These are phyloP conservation scores for Metarhizium album DNA, from an alignment of 2,329 filamentous ascomycete species.

Conservation along the genomic window DNA sequence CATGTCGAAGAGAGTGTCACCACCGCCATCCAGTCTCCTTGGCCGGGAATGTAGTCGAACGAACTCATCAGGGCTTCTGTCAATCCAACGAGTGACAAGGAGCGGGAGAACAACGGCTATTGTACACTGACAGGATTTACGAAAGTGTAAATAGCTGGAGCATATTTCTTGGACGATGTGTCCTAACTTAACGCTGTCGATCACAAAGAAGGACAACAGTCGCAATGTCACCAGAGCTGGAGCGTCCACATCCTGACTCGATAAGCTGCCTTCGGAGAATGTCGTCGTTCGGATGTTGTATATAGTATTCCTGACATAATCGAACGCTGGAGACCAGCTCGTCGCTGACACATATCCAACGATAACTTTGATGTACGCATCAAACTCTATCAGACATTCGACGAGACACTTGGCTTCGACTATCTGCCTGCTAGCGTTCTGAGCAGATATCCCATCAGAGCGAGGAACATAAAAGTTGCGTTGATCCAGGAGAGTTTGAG, in stretches of 20 bases:
- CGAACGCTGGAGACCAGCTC: conserved; percentile 50
- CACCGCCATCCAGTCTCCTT: conserved; percentile 51
- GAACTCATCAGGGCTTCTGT: conserved; percentile 54
- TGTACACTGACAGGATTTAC: conserved; percentile 52
- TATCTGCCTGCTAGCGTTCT: conserved; percentile 10
- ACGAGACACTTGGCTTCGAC: conserved; percentile 17
- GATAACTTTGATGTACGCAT: conserved; percentile 43
- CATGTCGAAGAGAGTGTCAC: conserved; percentile 62
- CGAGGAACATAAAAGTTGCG: conserved; percentile 26
- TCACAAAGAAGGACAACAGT: conserved; percentile 53
- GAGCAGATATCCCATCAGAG: conserved; percentile 9
- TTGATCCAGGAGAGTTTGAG: conserved; percentile 47
- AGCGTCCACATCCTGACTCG: conserved; percentile 37
- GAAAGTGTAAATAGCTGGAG: conserved; percentile 55
- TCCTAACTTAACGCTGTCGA: conserved; percentile 50
- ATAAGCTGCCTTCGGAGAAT: conserved; percentile 26
- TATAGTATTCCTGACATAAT: conserved; percentile 43
- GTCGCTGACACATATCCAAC: conserved; percentile 55
- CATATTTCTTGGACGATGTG: conserved; percentile 55
- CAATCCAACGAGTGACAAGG: conserved; percentile 55
- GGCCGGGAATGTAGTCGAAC: conserved; percentile 50
- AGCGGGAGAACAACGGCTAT: conserved; percentile 52
- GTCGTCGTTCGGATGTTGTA: conserved; percentile 37
- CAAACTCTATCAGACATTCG: conserved; percentile 34
- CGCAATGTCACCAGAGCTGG: conserved; percentile 43